Evolutionary conservation across 768 basidiomycete species (phyloP), one percentile per base, ranked within the genome.

Genomic region (Clavaria fumosa): DNA sequence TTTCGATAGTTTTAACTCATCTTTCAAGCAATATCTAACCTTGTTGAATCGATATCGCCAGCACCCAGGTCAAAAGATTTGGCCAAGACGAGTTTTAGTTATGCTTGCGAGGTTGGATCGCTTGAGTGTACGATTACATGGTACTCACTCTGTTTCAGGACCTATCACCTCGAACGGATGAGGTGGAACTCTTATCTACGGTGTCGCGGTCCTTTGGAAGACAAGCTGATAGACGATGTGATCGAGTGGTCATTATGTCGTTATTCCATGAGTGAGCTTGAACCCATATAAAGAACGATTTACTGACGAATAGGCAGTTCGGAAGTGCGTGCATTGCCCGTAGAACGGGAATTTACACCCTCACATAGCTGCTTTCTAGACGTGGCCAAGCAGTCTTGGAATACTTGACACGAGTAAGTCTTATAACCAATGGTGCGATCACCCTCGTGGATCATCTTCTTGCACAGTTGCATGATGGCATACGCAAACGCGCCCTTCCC

Each of bases 241-340:
- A 62, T 72, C 1, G 70, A 80, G 42, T 84, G 80, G 80, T 75
- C 72, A 1, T 60, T 84, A 54, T 84, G 79, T 78, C 66, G 78
- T 45, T 84, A 81, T 55, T 69, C 78, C 4, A 58, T 60, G 15
- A 59, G 38, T 39, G 24, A 21, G 38, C 34, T 11, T 32, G n/a
- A n/a, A n/a, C n/a, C n/a, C n/a, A n/a, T n/a, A n/a, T n/a, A n/a
- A n/a, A n/a, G n/a, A n/a, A n/a, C n/a, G n/a, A n/a, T n/a, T n/a
- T n/a, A n/a, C n/a, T n/a, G n/a, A n/a, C n/a, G n/a, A n/a, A n/a
- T n/a, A n/a, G n/a, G n/a, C n/a, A n/a, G 26, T 72, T 34, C 53
- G 69, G 43, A 60, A 65, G 69, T 71, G 44, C 37, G 60, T 52
- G 14, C 15, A 9, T 28, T 28, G 26, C 14, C 9, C 14, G 14